Evolutionary conservation across 2,329 filamentous ascomycete species (phyloP), one percentile per base, ranked within the genome.

Genomic region (Fusarium nisikadoi): DNA sequence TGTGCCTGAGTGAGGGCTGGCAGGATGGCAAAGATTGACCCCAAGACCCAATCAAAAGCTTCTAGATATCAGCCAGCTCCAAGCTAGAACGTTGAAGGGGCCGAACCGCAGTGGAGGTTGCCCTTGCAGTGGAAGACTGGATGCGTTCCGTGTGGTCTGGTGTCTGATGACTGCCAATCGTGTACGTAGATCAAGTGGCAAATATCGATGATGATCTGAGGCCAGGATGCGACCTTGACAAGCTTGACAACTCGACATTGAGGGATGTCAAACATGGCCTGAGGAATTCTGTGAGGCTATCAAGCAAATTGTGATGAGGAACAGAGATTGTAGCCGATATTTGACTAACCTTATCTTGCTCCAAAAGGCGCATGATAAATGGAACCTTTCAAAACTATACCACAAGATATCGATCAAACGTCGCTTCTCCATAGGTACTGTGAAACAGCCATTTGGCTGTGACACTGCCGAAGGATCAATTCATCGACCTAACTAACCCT

Each of bases 41-140:
- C 36, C 36, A 23, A 45, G 45, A 33, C 36, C 70, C 66, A 73
- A 68, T 71, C 54, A 63, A 66, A 27, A 50, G 29, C 41, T 66
- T 55, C 35, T 43, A 46, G 57, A 62, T 55, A 50, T 45, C 57
- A 59, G 45, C 62, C 42, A 68, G 49, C 57, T 49, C n/a, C 55
- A 38, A 52, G 58, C 56, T 65, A 68, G 55, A 70, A 60, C 46
- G 50, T 71, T 61, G 55, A 65, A 68, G 70, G 71, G 70, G 59
- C 64, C 71, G 71, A 67, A 68, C 71, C 71, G 71, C 35, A 43
- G 70, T 73, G 70, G 71, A 73, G 62, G 70, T 57, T 63, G 70
- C 70, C 71, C 71, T 68, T 73, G 71, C 71, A 73, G 71, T 68
- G 62, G 47, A 53, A 60, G 47, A 54, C 58, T 61, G 63, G 70